Percentiles rank a stretch among this genome's conserved stretches.
Evolutionary conservation across 78 protist genomes (phyloP).

Genomic region (Diacronema lutheri): DNA sequence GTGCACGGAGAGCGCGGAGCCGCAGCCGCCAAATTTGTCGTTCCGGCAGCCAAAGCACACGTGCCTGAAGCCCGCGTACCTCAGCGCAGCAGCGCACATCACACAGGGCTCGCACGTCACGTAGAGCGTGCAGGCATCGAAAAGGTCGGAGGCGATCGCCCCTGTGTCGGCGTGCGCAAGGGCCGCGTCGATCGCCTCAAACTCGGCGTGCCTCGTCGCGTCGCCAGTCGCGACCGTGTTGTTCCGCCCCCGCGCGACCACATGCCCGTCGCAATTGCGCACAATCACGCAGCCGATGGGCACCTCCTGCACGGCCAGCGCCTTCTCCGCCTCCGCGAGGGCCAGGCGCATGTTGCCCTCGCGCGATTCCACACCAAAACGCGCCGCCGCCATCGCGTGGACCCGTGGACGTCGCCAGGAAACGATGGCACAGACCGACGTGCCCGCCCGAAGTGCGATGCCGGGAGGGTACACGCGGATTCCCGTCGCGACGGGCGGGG

Average conservation of each 20-base stretch:
- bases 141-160: neutral
- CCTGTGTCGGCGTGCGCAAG: neutral
- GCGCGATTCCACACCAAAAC: too few species aligned
- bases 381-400: too few species aligned
- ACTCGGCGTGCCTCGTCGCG: constrained; percentile 48
- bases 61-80: neutral
- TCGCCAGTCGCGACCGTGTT: constrained; percentile 15
- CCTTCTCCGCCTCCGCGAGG: constrained; percentile 1
- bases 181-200: constrained; percentile 21
- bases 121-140: constrained; percentile 13
- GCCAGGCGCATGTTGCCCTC: constrained; percentile 30
- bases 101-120: constrained; percentile 57
- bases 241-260: constrained; percentile 18
- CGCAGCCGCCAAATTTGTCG: constrained; percentile 45
- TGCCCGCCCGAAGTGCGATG: too few species aligned
- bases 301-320: constrained; percentile 11
- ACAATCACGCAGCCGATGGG: constrained; percentile 39
- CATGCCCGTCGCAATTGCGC: neutral
- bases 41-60: constrained; percentile 28
- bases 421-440: too few species aligned
- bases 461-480: too few species aligned
- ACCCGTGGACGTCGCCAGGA: too few species aligned
- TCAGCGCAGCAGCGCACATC: constrained; percentile 50
- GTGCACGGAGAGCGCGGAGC: neutral
- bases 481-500: too few species aligned